Base-by-base conservation (phyloP, 495 filamentous ascomycete species). In the Astrothelium subdiscretum region DNA sequence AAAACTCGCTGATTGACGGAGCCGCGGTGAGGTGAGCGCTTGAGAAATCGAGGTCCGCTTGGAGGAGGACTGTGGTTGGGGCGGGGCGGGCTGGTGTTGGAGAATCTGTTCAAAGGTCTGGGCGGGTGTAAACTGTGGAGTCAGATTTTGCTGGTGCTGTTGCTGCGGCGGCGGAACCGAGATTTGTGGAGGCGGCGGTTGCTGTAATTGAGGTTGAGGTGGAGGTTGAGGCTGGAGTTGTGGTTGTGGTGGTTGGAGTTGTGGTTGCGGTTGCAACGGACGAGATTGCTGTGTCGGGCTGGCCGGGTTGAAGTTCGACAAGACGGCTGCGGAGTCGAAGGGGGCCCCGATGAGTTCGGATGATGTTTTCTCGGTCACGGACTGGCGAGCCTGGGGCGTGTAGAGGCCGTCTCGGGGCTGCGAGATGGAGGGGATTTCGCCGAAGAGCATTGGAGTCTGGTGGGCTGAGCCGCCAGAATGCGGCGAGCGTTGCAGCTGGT, bases 1-100 rank as follows among this genome's bases (percentile, higher is more conserved):
- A 74, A 91, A 92, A 74, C 88, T 95, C 59, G 83, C 82, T 4
- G 91, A 92, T 68, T 91, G 89, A 70, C 89, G 83, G 61, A 96
- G 79, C 67, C 80, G 77, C 67, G 84, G 77, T 32, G 69, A 54
- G 24, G 48, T 27, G 48, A 54, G 48, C 5, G 24, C 48, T 54
- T 54, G 48, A 26, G 48, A 27, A 29, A 54, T 54, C 22, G 48
- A 54, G 24, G 24, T 20, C 15, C 48, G 48, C 48, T 54, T 54
- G 6, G 48, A 54, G 6, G 48, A 54, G 8, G 48, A 24, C 48
- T 54, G 48, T 29, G 48, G 24, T 29, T 54, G 48, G 10, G 48
- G 48, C 15, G 48, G 48, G 24, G 48, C 5, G 5, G 48, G 48
- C 2, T 54, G 48, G 48, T 54, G 48, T 15, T 54, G 48, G 8